Evolutionary conservation across 2,329 filamentous ascomycete genomes (phyloP).

Genomic region (Diaporthe sp.): DNA sequence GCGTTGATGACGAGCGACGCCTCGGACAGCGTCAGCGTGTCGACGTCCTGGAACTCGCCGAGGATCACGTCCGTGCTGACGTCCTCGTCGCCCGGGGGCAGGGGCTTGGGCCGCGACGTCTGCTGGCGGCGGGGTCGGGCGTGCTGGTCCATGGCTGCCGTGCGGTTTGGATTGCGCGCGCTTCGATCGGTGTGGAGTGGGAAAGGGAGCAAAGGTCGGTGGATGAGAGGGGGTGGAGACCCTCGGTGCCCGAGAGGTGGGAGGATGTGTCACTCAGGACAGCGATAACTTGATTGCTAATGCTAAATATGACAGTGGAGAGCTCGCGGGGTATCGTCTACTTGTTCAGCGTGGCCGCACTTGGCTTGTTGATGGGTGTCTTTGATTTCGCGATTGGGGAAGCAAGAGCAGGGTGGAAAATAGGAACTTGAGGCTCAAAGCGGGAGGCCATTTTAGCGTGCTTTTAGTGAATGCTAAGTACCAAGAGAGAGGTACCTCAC

Average conservation of each 20-base stretch:
- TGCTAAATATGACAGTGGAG: not conserved
- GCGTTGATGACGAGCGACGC: constrained; percentile 93
- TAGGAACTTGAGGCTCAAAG: constrained; percentile 15
- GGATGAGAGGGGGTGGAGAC: constrained; percentile 22
- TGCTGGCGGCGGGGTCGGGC: constrained; percentile 51
- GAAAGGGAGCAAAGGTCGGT: constrained; percentile 29
- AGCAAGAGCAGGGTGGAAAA: not conserved
- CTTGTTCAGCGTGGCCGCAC: constrained; percentile 9
- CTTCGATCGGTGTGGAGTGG: constrained; percentile 25
- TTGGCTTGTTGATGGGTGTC: constrained; percentile 15
- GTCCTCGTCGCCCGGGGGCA: constrained; percentile 86
- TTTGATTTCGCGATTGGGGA: not conserved
- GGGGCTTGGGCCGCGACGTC: constrained; percentile 77
- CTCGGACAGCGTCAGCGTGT: constrained; percentile 92
- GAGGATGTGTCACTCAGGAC: constrained; percentile 7
- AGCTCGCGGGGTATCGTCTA: not conserved
- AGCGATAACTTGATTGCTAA: not conserved
- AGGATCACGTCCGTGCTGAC: constrained; percentile 85
- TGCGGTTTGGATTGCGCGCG: not conserved
- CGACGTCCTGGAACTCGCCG: constrained; percentile 93
- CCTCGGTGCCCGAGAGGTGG: constrained; percentile 24
- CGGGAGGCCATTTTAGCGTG: constrained; percentile 23
- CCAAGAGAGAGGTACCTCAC: not conserved
- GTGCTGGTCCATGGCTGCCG: constrained; percentile 48
- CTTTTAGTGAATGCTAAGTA: constrained; percentile 18